Evolutionary conservation across 108 stramenopile genomes (phyloP).

Genomic region (Nitzschia putrida): DNA sequence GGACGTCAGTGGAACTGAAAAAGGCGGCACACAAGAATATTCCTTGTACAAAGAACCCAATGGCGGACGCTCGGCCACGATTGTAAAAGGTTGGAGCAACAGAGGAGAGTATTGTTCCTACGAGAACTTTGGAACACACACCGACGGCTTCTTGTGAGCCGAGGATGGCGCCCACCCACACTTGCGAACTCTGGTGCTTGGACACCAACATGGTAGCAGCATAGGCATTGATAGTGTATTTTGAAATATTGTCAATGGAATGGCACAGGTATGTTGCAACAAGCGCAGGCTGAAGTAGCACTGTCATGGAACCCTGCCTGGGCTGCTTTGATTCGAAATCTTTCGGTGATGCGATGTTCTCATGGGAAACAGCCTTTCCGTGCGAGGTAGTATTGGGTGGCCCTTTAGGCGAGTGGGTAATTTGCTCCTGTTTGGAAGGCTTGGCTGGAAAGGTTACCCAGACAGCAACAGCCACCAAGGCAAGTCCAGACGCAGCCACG

Average conservation of each 20-base stretch:
- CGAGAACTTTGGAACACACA: constrained; percentile 18
- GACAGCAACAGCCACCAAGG: constrained; percentile 8
- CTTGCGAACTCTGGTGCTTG: constrained; percentile 7
- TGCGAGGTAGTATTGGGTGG: background rate
- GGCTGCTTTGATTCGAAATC: background rate
- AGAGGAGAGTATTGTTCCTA: constrained; percentile 1
- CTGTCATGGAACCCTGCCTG: background rate
- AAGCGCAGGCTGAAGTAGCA: constrained; percentile 5
- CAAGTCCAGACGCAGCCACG: background rate
- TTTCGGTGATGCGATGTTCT: background rate
- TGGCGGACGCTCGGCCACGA: constrained; percentile 10
- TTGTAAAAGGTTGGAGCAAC: background rate
- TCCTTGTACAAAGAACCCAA: constrained; percentile 21
- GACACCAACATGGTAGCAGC: constrained; percentile 35
- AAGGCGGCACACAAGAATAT: constrained; percentile 12
- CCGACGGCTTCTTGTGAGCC: constrained; percentile 34
- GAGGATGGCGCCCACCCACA: constrained; percentile 24
- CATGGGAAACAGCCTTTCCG: background rate
- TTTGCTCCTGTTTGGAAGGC: no score
- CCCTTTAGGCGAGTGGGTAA: no score
- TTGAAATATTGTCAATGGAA: constrained; percentile 33
- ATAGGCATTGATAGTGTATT: constrained; percentile 35
- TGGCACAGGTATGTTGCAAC: constrained; percentile 24
- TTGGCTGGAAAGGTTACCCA: background rate
- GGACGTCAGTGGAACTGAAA: background rate